Evolutionary conservation across 2,329 filamentous ascomycete species (phyloP), one percentile per base, ranked within the genome.

Genomic region (Daldinia sp.): DNA sequence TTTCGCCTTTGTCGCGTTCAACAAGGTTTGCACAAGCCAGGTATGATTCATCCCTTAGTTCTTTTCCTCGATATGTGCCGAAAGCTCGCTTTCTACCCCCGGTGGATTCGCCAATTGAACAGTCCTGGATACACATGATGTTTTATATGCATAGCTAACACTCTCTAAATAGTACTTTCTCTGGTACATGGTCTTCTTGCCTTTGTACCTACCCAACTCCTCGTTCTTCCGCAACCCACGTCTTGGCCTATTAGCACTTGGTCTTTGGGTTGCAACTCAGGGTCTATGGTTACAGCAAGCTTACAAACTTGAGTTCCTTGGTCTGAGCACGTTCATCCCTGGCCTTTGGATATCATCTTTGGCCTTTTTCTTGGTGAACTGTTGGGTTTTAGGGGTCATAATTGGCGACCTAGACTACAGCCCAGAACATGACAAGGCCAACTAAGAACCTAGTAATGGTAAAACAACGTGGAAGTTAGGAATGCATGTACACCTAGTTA

Each of bases 11-110:
- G 96, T 98, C 3, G 91, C 94, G 0, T 98, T 98, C 75, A 99
- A 99, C 83, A 99, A 99, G 83, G 96, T 99, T 69, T 98, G 95
- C 86, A 99, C 96, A 2, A 97, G 94, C 76, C 95, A 98, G 87
- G 93, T 96, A 87, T 71, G 86, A 13, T 51, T 51, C 6, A 77
- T 37, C 30, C 39, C 30, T 18, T 23, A 35, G 23, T 10, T 7
- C 30, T 48, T 51, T n/a, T n/a, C 13, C 10, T 33, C 3, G 4
- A 2, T 12, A 4, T 42, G 42, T 5, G 1, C 50, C 35, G 28
- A 1, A 23, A 33, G 26, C 18, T 15, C 23, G 35, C n/a, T 30
- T 42, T 18, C 62, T 39, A 18, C 26, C 35, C 4, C 26, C 35
- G 9, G 12, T 2, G 23, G 15, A 20, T 15, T 10, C 1, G 35